These are phyloP conservation scores for Botryococcus braunii DNA, from an alignment of 163 green algal genomes.

Conservation along the genomic window DNA sequence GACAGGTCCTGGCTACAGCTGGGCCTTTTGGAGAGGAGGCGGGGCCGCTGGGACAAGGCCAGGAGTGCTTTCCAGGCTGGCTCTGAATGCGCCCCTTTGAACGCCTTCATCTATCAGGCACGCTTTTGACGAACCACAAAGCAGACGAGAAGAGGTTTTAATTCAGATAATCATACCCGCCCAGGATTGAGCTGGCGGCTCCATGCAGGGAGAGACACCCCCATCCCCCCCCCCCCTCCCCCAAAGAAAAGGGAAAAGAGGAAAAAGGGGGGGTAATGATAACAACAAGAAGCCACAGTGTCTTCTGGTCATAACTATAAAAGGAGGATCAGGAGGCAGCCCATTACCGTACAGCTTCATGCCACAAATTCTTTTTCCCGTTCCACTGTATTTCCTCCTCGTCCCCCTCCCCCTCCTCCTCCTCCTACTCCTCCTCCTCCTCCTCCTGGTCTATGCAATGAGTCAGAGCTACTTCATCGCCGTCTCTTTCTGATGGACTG, in stretches of 20 bases:
- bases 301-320: not conserved
- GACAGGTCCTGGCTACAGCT: constrained; percentile 66
- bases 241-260: too few relatives aligned
- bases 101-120: constrained; percentile 55
- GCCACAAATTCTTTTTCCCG: too few relatives aligned
- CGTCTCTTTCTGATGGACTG: not conserved
- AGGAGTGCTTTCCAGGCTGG: constrained; percentile 41
- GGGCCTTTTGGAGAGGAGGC: constrained; percentile 58
- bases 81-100: constrained; percentile 29
- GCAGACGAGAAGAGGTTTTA: not conserved
- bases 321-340: too few relatives aligned
- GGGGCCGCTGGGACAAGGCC: constrained; percentile 30
- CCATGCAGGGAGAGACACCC: not conserved
- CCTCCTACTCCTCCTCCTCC: too few relatives aligned
- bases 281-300: not conserved
- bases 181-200: not conserved
- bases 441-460: too few relatives aligned
- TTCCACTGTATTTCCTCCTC: too few relatives aligned
- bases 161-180: not conserved
- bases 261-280: too few relatives aligned
- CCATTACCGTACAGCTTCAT: too few relatives aligned
- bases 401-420: too few relatives aligned
- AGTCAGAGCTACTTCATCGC: not conserved
- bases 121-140: not conserved
- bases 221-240: too few relatives aligned